Base-by-base conservation (phyloP, 1,284 basidiomycete species). In the Caloboletus inedulis region DNA sequence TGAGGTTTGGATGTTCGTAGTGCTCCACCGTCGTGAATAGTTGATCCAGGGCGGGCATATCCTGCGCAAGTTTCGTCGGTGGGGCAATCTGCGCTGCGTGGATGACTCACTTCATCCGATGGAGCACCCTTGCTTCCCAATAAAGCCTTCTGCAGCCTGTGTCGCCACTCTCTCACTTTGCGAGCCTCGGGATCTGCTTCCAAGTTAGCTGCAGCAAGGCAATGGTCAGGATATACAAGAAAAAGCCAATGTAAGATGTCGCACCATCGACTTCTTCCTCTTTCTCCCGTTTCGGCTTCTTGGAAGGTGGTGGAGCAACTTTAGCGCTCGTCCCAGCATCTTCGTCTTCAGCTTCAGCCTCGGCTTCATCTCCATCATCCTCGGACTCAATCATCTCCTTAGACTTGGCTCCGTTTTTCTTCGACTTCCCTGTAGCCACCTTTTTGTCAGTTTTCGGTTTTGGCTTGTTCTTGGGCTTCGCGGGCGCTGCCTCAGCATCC, bases 21-120 rank as follows among this genome's bases (percentile, higher is more conserved):
- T 77, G 77, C 66, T 98, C 95, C 47, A 98, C 89, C 5, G 80
- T 83, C 34, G 80, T 84, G 76, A 98, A 94, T 33, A 93, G 74
- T 43, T 80, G 74, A 68, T 95, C 87, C 63, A 89, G 80, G 33
- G 73, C 74, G 4, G 84, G 80, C 88, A 93, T 92, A 52, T 91
- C 89, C 89, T 92, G 8, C 48, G 34, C 25, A 56, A 54, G 45
- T 45, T 55, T 40, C 37, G 45, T 58, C 35, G 44, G 52, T 42
- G 43, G 53, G 49, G 47, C 25, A 40, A 44, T 37, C 46, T 51
- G 41, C 27, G 39, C 14, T 36, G 30, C 12, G 25, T 35, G 42
- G 50, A 42, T 45, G 27, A 60, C 69, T 55, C 51, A 77, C 80
- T 57, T 81, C 78, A 39, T 75, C 72, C 59, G 75, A 78, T 29